These are phyloP conservation scores for Aspergillus candidus DNA, from an alignment of 2,329 filamentous ascomycete species.

Conservation along the genomic window DNA sequence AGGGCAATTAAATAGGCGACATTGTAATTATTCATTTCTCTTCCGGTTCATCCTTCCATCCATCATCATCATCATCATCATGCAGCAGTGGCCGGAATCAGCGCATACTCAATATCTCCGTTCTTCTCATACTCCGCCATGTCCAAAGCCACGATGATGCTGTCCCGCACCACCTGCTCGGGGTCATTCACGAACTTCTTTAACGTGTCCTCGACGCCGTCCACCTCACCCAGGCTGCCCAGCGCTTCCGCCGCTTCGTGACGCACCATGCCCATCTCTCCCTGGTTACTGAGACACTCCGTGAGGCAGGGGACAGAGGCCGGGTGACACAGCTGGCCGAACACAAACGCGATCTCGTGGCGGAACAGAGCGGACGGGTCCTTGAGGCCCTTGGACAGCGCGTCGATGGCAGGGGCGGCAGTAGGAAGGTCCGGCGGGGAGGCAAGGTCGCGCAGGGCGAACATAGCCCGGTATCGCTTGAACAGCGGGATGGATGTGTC, in stretches of 20 bases:
- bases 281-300: slow-evolving; percentile 65
- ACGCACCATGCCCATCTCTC: slow-evolving; percentile 92
- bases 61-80: slow-evolving; percentile 16
- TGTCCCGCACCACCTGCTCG: slow-evolving; percentile 90
- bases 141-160: slow-evolving; percentile 88
- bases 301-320: slow-evolving; percentile 91
- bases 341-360: slow-evolving; percentile 97
- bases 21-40: slow-evolving; percentile 7
- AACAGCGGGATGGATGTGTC: slow-evolving; percentile 77
- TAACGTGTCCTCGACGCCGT: slow-evolving; percentile 81
- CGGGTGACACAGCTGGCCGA: slow-evolving; percentile 90
- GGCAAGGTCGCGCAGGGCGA: slow-evolving; percentile 87
- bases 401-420: slow-evolving; percentile 76
- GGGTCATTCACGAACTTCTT: slow-evolving; percentile 81
- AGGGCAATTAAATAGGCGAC: slow-evolving; percentile 11
- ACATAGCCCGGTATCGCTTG: slow-evolving; percentile 95
- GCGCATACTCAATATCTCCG: slow-evolving; percentile 82
- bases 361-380: slow-evolving; percentile 90
- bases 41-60: slow-evolving; percentile 4
- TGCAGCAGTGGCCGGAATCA: slow-evolving; percentile 61
- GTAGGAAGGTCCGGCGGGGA: slow-evolving; percentile 88
- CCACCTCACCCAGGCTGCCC: slow-evolving; percentile 86
- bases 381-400: slow-evolving; percentile 75
- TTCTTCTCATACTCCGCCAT: slow-evolving; percentile 97
- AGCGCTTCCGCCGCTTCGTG: slow-evolving; percentile 96